Conservation (phyloP, 371 early-diverging fungal species). For the Lichtheimia corymbifera region DNA sequence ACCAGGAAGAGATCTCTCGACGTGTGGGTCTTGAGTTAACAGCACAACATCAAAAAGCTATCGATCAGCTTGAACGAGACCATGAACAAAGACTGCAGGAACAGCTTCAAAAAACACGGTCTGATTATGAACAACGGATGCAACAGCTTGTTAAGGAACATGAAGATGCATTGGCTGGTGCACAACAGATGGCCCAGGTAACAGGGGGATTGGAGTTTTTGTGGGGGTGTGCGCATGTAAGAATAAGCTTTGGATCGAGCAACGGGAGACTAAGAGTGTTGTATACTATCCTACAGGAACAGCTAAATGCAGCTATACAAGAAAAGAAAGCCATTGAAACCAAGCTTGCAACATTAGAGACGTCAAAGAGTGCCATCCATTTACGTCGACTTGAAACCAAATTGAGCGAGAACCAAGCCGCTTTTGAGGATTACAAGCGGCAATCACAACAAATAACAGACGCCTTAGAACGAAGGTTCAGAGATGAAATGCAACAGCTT, state of each 20-base stretch:
- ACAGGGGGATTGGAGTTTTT: too few relatives aligned
- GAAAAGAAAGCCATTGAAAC: too few relatives aligned
- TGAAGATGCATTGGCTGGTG: too few relatives aligned
- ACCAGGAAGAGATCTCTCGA: not conserved
- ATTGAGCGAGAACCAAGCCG: conserved; percentile 16
- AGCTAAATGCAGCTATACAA: too few relatives aligned
- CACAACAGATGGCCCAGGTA: too few relatives aligned
- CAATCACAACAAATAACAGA: conserved; percentile 27
- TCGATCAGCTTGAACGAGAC: not conserved
- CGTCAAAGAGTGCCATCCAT: conserved; percentile 3
- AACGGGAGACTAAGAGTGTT: too few relatives aligned
- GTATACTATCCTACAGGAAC: too few relatives aligned
- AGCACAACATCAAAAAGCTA: conserved; percentile 8
- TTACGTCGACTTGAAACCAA: conserved; percentile 32
- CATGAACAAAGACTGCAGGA: not conserved
- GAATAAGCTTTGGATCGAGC: too few relatives aligned
- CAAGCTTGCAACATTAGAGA: too few relatives aligned
- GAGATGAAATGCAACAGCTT: conserved; percentile 42
- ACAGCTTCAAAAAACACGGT: not conserved
- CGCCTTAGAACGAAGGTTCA: conserved; percentile 32
- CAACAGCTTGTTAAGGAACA: too few relatives aligned
- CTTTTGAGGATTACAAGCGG: conserved; percentile 30
- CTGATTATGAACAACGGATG: not conserved
- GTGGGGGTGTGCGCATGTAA: too few relatives aligned
- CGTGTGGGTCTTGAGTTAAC: not conserved